Evolutionary conservation across 805 yeast species (phyloP).

Genomic region (Vanderwaltozyma verrucispora): DNA sequence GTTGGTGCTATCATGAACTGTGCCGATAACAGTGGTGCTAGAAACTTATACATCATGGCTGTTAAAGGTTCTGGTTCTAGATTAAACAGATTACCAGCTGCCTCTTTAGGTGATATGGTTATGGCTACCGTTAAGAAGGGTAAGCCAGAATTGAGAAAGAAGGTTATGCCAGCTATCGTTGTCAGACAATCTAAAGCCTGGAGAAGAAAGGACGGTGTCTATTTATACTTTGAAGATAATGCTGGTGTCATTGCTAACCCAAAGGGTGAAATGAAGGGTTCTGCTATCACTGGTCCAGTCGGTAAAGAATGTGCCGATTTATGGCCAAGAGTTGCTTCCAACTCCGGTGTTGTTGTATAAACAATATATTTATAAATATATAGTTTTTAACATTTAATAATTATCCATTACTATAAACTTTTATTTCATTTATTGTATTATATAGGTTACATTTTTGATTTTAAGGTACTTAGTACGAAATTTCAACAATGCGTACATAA

Average conservation of each 20-base stretch:
- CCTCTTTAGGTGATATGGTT: constrained; percentile 99
- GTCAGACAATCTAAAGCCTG: constrained; percentile 98
- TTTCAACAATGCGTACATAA: no score
- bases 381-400: background rate
- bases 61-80: constrained; percentile 99
- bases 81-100: constrained; percentile 99
- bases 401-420: background rate
- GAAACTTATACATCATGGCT: constrained; percentile 96
- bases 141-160: constrained; percentile 99
- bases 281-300: constrained; percentile 99
- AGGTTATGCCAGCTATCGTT: constrained; percentile 99
- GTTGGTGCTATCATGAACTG: constrained; percentile 99
- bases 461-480: no score
- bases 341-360: constrained; percentile 99
- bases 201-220: constrained; percentile 99
- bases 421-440: background rate
- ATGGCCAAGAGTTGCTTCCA: constrained; percentile 99
- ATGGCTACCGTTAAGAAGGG: constrained; percentile 99
- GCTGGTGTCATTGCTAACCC: constrained; percentile 99
- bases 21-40: constrained; percentile 99
- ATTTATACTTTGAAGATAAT: constrained; percentile 98
- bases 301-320: constrained; percentile 99
- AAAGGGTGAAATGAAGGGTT: constrained; percentile 99
- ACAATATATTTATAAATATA: background rate
- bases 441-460: no score